Evolutionary conservation across 169 alveolate species (phyloP), one percentile per base, ranked within the genome.

Genomic region (Plasmodium billcollinsi): DNA sequence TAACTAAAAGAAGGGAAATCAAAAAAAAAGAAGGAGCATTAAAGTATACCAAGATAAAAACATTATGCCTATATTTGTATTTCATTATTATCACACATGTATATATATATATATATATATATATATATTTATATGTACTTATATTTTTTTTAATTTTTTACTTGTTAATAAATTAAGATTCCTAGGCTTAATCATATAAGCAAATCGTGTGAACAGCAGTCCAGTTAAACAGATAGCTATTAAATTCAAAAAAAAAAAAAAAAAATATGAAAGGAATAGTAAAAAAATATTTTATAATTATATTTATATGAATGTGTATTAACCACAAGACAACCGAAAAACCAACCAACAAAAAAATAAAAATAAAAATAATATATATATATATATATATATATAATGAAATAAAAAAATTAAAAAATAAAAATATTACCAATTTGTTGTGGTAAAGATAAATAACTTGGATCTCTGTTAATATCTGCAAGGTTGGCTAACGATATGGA

Each of bases 401-500:
- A n/a, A n/a, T n/a, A n/a, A n/a, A n/a, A n/a, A n/a, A n/a, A n/a
- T n/a, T n/a, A n/a, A n/a, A 8, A 54, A 54, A 54, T 54, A 12
- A 54, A 54, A 9, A 54, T 26, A 80, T 67, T 90, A 92, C 98
- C 98, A 58, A 93, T 47, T 78, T 97, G 98, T 90, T 97, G 98
- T 9, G 97, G 96, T 0, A 95, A 92, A 26, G 99, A 97, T 45
- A 97, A 90, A 45, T 92, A 90, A 21, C 96, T 96, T 14, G 97
- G 95, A 14, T 97, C 97, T 65, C 96, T 95, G 73, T 95, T 92
- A 52, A 97, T 90, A 54, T 97, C 99, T 33, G 93, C 94, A 15
- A 97, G 52, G 88, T 97, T 97, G 9, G 99, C 98, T 29, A 97
- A 67, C 6, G 98, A 96, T 39, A 97, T 97, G 49, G 95, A 93